Conservation (phyloP, 768 basidiomycete genomes). For the Gloeophyllum trabeum region DNA sequence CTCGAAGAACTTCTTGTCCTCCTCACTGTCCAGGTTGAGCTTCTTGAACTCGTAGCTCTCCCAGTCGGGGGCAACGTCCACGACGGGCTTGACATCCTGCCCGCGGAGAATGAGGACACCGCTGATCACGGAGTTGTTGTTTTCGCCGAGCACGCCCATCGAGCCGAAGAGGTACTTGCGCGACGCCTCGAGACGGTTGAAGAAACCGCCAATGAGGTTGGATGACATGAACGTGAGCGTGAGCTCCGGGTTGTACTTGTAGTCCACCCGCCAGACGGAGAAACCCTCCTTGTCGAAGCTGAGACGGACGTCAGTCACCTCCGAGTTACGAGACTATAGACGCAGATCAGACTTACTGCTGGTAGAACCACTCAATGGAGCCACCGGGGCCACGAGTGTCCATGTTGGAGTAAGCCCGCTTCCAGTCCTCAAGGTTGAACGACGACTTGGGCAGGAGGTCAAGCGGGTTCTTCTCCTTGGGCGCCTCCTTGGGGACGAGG, state of each 20-base stretch:
- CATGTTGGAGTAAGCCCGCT: constrained; percentile 94
- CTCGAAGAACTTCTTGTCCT: constrained; percentile 87
- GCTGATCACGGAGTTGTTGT: constrained; percentile 69
- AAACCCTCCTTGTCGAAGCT: constrained; percentile 86
- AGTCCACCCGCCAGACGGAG: constrained; percentile 88
- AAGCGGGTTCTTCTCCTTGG: constrained; percentile 91
- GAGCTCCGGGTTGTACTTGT: constrained; percentile 94
- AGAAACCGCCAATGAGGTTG: constrained; percentile 92
- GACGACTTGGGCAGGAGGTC: constrained; percentile 82
- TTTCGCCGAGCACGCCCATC: constrained; percentile 76
- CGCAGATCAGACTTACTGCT: constrained; percentile 49
- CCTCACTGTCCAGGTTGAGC: constrained; percentile 62
- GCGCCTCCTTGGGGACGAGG: constrained; percentile 57
- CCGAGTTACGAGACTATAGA: background rate
- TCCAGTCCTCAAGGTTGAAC: constrained; percentile 94
- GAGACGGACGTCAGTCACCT: constrained; percentile 4
- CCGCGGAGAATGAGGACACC: constrained; percentile 83
- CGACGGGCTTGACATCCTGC: constrained; percentile 53
- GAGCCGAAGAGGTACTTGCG: constrained; percentile 96
- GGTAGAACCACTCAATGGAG: constrained; percentile 92
- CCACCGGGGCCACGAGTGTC: constrained; percentile 83
- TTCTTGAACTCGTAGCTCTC: constrained; percentile 78
- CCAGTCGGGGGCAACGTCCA: constrained; percentile 81
- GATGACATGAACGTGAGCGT: constrained; percentile 90
- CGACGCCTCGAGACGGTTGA: constrained; percentile 94